Evolutionary conservation across 345 rosid genomes (phyloP), one percentile per base, ranked within the genome.

Genomic region (Populus ilicifolia): DNA sequence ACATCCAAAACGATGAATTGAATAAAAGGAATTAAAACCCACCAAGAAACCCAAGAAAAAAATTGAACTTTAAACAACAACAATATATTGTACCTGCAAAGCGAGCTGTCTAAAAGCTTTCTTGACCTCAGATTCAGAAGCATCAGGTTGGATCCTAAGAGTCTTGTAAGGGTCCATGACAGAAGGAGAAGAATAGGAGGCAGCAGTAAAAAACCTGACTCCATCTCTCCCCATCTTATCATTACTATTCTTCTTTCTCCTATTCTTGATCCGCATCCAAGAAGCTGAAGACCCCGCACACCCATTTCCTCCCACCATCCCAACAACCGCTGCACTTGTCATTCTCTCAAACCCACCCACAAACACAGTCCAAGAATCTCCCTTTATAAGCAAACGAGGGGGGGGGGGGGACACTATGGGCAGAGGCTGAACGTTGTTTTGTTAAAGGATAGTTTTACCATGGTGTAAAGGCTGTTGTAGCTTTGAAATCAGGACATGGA

Each of bases 81-180:
- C 8, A 3, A 18, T 7, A 8, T 20, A 67, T 41, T 30, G 54
- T 12, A 95, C 98, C 99, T 92, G 87, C 79, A 90, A 78, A 11
- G 94, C 98, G 44, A 96, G 99, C 74, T 83, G 83, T 62, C 97
- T 81, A 80, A 96, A 96, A 52, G 99, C 99, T 71, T 86, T 90
- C 83, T 85, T 92, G 85, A 96, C 93, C 87, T 96, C 96, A 56
- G 88, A 89, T 85, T 90, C 97, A 43, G 96, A 89, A 8, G 98
- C 96, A 70, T 85, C 90, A 38, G 86, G 97, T 63, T 85, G 88
- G 87, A 96, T 85, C 90, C 78, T 83, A 20, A 96, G 90, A 0
- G 93, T 91, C 69, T 87, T 86, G 69, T 89, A 93, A 0, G 96
- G 94, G 84, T 96, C 97, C 81, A 76, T 77, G 0, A 86, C 85